Conservation (phyloP, 169 alveolate genomes). For the Cryptosporidium xiaoi region DNA sequence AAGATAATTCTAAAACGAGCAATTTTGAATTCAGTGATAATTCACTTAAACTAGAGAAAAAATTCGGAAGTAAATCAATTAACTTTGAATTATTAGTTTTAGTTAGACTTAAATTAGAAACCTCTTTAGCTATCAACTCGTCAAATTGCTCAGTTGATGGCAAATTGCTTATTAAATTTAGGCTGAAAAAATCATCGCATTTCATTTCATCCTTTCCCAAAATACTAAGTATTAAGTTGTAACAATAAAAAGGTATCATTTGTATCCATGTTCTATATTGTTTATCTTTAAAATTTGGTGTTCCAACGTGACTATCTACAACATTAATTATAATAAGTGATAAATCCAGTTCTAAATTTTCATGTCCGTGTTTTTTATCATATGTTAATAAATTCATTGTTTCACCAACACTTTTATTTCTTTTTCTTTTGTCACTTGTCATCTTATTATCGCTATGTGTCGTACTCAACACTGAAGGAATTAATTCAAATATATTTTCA, state of each 20-base stretch:
- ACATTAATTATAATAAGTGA: neutral
- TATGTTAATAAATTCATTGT: no score
- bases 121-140: conserved; percentile 24
- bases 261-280: conserved; percentile 43
- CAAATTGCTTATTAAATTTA: conserved; percentile 21
- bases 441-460: neutral
- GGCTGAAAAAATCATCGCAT: neutral
- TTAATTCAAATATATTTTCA: no score
- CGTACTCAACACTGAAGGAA: neutral
- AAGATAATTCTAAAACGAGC: no score
- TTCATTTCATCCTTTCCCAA: conserved; percentile 8
- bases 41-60: no score
- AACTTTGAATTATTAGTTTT: no score
- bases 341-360: conserved; percentile 5
- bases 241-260: conserved; percentile 36
- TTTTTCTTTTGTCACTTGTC: conserved; percentile 20
- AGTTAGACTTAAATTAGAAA: no score
- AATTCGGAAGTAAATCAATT: no score
- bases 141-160: conserved; percentile 49
- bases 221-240: conserved; percentile 14
- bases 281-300: conserved; percentile 38
- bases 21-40: no score
- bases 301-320: neutral
- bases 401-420: conserved; percentile 5
- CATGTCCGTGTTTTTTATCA: no score